Evolutionary conservation across 179 eudicot genomes (phyloP), one percentile per base, ranked within the genome.

Genomic region (Pouteria campechiana): DNA sequence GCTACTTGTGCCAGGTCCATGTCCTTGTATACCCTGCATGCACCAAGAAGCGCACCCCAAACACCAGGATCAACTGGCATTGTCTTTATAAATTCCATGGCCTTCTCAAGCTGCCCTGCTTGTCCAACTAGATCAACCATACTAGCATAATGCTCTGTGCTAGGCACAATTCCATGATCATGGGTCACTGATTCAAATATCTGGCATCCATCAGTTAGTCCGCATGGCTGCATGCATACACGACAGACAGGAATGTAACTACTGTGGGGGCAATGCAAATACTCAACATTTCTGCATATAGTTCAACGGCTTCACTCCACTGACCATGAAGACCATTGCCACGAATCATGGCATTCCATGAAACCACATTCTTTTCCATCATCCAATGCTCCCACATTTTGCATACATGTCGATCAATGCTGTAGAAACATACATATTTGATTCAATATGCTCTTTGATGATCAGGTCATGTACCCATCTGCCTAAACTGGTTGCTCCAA

Each of bases 291-390:
- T 51, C 48, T 6, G 65, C 24, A 13, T 83, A 78, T 15, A 88
- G 79, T 57, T 69, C 61, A 15, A 83, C 52, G 0, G 94, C 92
- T 39, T 67, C 66, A 11, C 1, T 18, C 2, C 78, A 84, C 44
- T 66, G 69, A 7, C 97, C 94, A 9, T 88, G 79, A 69, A 70
- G 70, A 15, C 75, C 97, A 32, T 68, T 58, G 1, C 74, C 94
- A 87, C 75, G 80, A 27, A 88, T 78, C 92, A 88, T 77, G 0
- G 97, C 71, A 38, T 78, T 88, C 92, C 94, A 88, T 0, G 92
- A 73, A 46, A 88, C 67, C 32, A 72, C 25, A 48, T 48, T 65
- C 82, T 48, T 78, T n/a, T n/a, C 44, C 30, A 25, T 51, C 89
- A 76, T 16, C 21, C 60, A 85, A 86, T 72, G 22, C 7, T 46